phyloP scores from a whole-genome alignment of 345 rosid species.

The Eucalyptus urophylla region DNA sequence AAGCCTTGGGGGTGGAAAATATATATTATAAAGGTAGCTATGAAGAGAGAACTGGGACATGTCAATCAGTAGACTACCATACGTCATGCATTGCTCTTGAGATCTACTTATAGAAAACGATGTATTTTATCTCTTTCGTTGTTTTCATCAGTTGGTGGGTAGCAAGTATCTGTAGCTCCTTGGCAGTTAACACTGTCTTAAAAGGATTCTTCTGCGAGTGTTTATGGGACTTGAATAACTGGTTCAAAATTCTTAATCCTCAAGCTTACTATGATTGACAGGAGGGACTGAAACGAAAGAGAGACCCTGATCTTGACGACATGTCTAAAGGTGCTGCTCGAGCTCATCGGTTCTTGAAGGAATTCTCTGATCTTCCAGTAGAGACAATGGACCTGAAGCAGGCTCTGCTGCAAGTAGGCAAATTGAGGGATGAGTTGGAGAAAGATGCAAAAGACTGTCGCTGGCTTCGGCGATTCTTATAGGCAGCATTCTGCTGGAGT shows the following conservation, averaged over 20 bases:
- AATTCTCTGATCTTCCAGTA: constrained; percentile 74
- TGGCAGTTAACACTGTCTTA: not conserved
- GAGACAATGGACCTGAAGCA: constrained; percentile 76
- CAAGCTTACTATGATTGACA: not conserved
- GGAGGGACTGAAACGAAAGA: constrained; percentile 71
- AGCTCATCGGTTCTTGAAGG: constrained; percentile 71
- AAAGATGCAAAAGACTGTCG: constrained; percentile 45
- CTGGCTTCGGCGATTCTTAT: constrained; percentile 63
- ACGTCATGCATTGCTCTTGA: not conserved
- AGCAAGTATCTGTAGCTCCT: not conserved
- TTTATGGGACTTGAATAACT: not conserved
- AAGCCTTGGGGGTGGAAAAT: not conserved
- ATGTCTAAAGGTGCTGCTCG: constrained; percentile 57
- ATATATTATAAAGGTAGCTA: not conserved
- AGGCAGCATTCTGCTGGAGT: not conserved
- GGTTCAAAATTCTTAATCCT: not conserved
- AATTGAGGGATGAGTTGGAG: constrained; percentile 54
- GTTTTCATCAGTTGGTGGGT: not conserved
- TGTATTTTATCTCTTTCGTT: not conserved
- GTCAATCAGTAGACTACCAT: not conserved
- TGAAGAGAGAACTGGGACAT: not conserved
- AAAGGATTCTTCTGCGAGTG: not conserved
- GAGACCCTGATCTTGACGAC: constrained; percentile 42
- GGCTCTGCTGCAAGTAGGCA: constrained; percentile 38
- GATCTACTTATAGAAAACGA: not conserved